Conservation (phyloP, 371 early-diverging fungal genomes). For the Mycotypha africana region DNA sequence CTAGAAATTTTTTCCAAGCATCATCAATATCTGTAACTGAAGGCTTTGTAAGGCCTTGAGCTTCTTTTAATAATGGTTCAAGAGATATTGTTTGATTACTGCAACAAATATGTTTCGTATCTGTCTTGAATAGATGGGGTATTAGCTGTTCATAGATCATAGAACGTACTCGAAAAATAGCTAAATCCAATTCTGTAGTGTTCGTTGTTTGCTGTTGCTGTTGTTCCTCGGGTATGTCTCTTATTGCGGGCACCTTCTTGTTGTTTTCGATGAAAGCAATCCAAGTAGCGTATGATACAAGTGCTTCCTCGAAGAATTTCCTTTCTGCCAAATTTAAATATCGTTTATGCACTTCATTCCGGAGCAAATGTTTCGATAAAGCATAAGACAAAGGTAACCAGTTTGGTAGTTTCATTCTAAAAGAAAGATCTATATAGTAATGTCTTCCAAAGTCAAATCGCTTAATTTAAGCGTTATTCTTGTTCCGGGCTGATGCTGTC, state of each 20-base stretch:
- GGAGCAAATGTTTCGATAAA: slow-evolving; percentile 21
- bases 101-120: too few species aligned
- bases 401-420: slow-evolving; percentile 1
- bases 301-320: slow-evolving; percentile 37
- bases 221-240: too few species aligned
- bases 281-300: slow-evolving; percentile 39
- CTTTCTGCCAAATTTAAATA: slow-evolving; percentile 23
- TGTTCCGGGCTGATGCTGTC: too few species aligned
- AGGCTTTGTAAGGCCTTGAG: slow-evolving; percentile 2
- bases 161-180: slow-evolving; percentile 62
- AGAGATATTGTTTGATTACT: slow-evolving; percentile 11
- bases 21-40: slow-evolving; percentile 12
- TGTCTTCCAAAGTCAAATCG: too few species aligned
- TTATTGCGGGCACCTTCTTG: too few species aligned
- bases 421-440: too few species aligned
- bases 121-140: slow-evolving; percentile 50
- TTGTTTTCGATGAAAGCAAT: slow-evolving; percentile 37
- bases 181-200: slow-evolving; percentile 9
- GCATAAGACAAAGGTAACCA: slow-evolving; percentile 21
- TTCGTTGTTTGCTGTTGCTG: background rate
- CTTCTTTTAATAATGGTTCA: slow-evolving; percentile 3
- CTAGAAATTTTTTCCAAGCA: slow-evolving; percentile 10
- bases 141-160: slow-evolving; percentile 72
- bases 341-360: slow-evolving; percentile 19
- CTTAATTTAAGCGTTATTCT: too few species aligned